A percentile compares a stretch with the other conserved stretches of the same genome.
Evolutionary conservation across 805 yeast species (phyloP).

Genomic region (Lipomyces spencermartinsiae): DNA sequence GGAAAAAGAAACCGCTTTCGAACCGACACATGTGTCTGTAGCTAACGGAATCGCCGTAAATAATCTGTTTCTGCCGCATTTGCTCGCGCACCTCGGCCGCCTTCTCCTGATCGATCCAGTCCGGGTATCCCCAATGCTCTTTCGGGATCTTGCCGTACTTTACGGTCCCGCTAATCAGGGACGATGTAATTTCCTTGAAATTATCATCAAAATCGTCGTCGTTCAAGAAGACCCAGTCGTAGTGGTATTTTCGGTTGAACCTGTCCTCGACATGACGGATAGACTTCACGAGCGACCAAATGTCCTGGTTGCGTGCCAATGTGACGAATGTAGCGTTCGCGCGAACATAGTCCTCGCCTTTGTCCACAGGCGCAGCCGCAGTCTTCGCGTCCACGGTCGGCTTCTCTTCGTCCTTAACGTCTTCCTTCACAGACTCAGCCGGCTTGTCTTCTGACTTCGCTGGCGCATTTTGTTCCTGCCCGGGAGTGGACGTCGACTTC

Average conservation of each 20-base stretch:
- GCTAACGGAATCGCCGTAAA: constrained; percentile 75
- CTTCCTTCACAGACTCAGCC: constrained; percentile 6
- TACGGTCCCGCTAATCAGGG: constrained; percentile 68
- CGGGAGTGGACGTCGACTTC: background rate
- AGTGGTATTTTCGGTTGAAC: constrained; percentile 74
- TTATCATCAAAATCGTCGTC: constrained; percentile 76
- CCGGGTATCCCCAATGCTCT: constrained; percentile 90
- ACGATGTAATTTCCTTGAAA: constrained; percentile 61
- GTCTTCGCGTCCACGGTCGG: background rate
- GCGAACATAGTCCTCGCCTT: constrained; percentile 12
- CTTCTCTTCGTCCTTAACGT: background rate
- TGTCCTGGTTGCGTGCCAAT: constrained; percentile 71
- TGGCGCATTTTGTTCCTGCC: background rate
- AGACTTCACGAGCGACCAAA: constrained; percentile 61
- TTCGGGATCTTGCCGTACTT: constrained; percentile 74
- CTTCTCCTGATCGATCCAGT: constrained; percentile 72
- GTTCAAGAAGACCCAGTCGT: constrained; percentile 93
- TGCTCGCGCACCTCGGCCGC: constrained; percentile 68
- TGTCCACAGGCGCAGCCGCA: background rate
- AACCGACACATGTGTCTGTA: constrained; percentile 92
- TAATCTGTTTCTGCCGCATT: constrained; percentile 61
- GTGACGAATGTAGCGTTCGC: constrained; percentile 71
- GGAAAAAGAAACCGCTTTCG: constrained; percentile 83
- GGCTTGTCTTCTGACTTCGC: constrained; percentile 3
- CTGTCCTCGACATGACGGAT: constrained; percentile 77